Base-by-base conservation (phyloP, 202 grass and related monocot genomes). In the Tripidium arundinaceum region DNA sequence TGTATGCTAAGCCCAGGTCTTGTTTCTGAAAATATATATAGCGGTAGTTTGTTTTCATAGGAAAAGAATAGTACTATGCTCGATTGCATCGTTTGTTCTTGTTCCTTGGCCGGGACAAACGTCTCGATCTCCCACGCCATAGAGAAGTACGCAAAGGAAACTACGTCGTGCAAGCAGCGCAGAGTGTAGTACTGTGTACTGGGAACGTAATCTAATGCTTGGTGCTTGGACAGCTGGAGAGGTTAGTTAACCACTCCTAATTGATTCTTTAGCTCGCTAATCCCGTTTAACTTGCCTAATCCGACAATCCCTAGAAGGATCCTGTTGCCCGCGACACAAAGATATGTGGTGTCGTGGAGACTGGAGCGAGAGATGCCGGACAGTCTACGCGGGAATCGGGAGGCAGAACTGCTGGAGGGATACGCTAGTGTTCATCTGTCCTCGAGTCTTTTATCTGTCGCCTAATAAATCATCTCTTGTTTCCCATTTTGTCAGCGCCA, bases 121-220 rank as follows among this genome's bases (percentile, higher is more conserved):
- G 50, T 39, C 24, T 61, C 7, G 66, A 46, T 77, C 33, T 73
- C 25, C 22, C 4, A 14, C 14, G 26, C 58, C 71, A 71, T 63
- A 70, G 68, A 83, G 8, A 52, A 79, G 42, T 70, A 39, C 7
- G 24, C n/a, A 18, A 0, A 40, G 47, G 74, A 83, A 79, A 33
- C 68, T 68, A 84, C 65, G 86, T 81, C n/a, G n/a, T n/a, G 86
- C 77, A 10, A 41, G 70, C 77, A 58, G 64, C 36, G 38, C 1
- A 75, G 70, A 34, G 33, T 57, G 2, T 11, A 4, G n/a, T 57
- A 26, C 24, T 37, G 62, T 64, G n/a, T n/a, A 28, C n/a, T 58
- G 62, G 27, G 16, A 26, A 11, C 69, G 41, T 39, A 55, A n/a
- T n/a, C n/a, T n/a, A n/a, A n/a, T n/a, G n/a, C n/a, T n/a, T 62